Evolutionary conservation across 1,284 basidiomycete genomes (phyloP).

Genomic region (Boletellus deceptivus): DNA sequence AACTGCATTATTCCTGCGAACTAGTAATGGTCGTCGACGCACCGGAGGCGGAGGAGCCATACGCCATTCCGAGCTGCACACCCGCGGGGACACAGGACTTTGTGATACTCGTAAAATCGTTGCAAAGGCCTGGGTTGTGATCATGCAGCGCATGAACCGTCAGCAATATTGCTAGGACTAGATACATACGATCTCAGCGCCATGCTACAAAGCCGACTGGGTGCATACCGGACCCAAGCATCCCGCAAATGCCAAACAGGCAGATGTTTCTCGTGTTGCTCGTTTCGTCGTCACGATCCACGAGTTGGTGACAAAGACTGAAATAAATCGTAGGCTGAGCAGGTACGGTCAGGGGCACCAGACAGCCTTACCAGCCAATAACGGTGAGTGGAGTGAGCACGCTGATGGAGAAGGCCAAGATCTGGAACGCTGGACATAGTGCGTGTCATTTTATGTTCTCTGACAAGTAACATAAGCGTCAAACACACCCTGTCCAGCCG

Average conservation of each 20-base stretch:
- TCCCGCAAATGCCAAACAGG: slow-evolving; percentile 21
- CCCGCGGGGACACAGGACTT: slow-evolving; percentile 17
- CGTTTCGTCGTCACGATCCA: slow-evolving; percentile 16
- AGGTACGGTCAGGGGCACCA: background rate
- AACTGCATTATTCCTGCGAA: too few species aligned
- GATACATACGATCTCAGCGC: slow-evolving; percentile 2
- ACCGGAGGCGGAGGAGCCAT: slow-evolving; percentile 18
- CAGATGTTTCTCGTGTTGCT: slow-evolving; percentile 21
- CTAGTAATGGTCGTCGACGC: slow-evolving; percentile 1
- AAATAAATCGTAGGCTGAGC: background rate
- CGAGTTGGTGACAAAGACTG: slow-evolving; percentile 19
- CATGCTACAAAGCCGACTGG: background rate
- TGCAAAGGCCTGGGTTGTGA: slow-evolving; percentile 13
- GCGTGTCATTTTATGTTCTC: slow-evolving; percentile 1
- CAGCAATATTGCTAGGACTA: slow-evolving; percentile 18
- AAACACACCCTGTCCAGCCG: slow-evolving; percentile 24
- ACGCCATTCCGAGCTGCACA: slow-evolving; percentile 23
- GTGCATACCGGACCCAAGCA: slow-evolving; percentile 21
- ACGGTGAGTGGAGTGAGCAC: slow-evolving; percentile 14
- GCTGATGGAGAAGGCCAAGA: slow-evolving; percentile 13
- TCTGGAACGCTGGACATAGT: slow-evolving; percentile 22
- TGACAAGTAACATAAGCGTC: background rate
- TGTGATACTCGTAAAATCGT: slow-evolving; percentile 17
- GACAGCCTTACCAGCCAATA: slow-evolving; percentile 20
- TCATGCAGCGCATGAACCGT: slow-evolving; percentile 19